phyloP scores from a whole-genome alignment of 192 early-diverging fungal genomes.

The Coemansia sp. region DNA sequence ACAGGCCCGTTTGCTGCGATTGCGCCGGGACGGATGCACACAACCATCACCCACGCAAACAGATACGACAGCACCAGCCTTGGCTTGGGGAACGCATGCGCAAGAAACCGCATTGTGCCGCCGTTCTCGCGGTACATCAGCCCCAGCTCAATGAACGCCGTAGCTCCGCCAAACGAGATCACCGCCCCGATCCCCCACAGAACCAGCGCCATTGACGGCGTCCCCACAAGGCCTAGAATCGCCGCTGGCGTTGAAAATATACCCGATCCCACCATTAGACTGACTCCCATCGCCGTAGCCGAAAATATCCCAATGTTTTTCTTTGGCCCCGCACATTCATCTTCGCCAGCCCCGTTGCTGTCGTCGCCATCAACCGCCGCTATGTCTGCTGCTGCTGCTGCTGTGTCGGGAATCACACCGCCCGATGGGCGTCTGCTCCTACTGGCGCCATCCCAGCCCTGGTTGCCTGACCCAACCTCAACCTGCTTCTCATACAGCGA shows the following conservation, averaged over 20 bases:
- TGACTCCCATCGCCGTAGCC: slow-evolving; percentile 68
- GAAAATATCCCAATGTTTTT: slow-evolving; percentile 58
- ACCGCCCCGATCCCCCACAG: slow-evolving; percentile 76
- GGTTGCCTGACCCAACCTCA: background rate
- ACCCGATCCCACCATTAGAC: slow-evolving; percentile 77
- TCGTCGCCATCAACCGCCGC: background rate
- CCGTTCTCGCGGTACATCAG: slow-evolving; percentile 82
- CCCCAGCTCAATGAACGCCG: slow-evolving; percentile 90
- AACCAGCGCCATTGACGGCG: slow-evolving; percentile 67
- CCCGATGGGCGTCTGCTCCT: background rate
- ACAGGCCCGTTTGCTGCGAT: slow-evolving; percentile 57
- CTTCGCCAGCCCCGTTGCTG: background rate
- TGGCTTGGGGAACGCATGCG: slow-evolving; percentile 62
- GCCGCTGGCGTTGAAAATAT: slow-evolving; percentile 80
- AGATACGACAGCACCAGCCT: slow-evolving; percentile 55
- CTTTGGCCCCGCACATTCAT: background rate
- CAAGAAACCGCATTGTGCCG: slow-evolving; percentile 85
- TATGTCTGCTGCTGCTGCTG: background rate
- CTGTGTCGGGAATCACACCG: background rate
- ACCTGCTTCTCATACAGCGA: background rate
- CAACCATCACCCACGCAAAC: slow-evolving; percentile 56
- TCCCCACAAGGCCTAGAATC: slow-evolving; percentile 62
- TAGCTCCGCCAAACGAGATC: slow-evolving; percentile 75
- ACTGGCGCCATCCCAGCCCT: background rate
- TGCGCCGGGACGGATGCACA: slow-evolving; percentile 57